phyloP scores from a whole-genome alignment of 2,329 filamentous ascomycete species.

The Venturia oleaginea region DNA sequence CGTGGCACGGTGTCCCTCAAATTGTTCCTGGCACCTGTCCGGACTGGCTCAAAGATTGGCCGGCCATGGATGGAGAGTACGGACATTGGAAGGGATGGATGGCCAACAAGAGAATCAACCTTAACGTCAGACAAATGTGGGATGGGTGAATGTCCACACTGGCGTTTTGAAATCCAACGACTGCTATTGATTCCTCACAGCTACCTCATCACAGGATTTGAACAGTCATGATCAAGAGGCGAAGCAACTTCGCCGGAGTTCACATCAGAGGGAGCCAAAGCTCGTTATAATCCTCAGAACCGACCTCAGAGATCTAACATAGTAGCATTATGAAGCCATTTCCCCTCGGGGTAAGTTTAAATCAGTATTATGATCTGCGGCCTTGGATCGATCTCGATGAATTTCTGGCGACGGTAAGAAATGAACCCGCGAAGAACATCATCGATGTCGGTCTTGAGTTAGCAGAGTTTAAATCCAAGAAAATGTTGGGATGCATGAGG shows the following conservation, averaged over 20 bases:
- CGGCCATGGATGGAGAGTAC: constrained; percentile 45
- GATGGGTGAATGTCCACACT: constrained; percentile 28
- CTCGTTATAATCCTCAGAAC: too few species aligned
- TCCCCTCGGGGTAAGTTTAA: too few species aligned
- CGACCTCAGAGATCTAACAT: too few species aligned
- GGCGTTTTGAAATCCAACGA: background rate
- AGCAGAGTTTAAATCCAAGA: too few species aligned
- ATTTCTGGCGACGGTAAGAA: too few species aligned
- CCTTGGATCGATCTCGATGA: too few species aligned
- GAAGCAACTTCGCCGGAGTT: background rate
- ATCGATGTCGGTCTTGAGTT: too few species aligned
- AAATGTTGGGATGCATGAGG: too few species aligned
- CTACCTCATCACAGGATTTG: background rate
- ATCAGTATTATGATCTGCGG: too few species aligned
- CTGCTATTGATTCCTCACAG: background rate
- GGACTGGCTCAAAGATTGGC: constrained; percentile 64
- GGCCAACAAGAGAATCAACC: constrained; percentile 74
- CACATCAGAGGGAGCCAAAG: too few species aligned
- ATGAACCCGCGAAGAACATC: too few species aligned
- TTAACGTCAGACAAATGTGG: constrained; percentile 87
- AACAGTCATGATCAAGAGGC: background rate
- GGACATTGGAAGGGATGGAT: constrained; percentile 80
- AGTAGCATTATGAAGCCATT: too few species aligned
- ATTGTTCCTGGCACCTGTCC: constrained; percentile 75
- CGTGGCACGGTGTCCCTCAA: constrained; percentile 93